These are phyloP conservation scores for Solanum phureja DNA, from an alignment of 257 asterid species.

Conservation along the genomic window DNA sequence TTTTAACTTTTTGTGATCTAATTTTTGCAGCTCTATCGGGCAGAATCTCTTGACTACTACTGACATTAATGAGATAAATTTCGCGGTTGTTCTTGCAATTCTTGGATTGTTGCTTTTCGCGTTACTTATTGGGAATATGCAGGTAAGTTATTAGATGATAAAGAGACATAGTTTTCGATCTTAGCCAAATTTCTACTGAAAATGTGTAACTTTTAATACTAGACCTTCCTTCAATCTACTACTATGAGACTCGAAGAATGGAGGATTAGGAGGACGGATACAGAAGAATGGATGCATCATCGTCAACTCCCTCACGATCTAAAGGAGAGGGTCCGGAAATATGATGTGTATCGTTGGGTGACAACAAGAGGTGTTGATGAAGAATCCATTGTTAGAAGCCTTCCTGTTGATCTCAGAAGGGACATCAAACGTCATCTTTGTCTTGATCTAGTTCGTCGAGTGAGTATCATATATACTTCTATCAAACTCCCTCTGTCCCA, in stretches of 20 bases:
- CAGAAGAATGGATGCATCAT: slow-evolving; percentile 72
- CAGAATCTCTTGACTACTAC: slow-evolving; percentile 53
- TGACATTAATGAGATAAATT: slow-evolving; percentile 45
- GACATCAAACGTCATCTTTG: slow-evolving; percentile 64
- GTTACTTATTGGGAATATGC: slow-evolving; percentile 73
- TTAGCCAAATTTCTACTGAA: background rate
- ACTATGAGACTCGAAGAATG: slow-evolving; percentile 57
- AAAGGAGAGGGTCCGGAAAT: slow-evolving; percentile 42
- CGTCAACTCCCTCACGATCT: slow-evolving; percentile 52
- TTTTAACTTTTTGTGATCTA: background rate
- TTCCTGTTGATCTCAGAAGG: slow-evolving; percentile 59
- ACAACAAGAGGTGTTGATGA: slow-evolving; percentile 62
- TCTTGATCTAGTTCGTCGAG: slow-evolving; percentile 62
- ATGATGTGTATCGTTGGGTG: slow-evolving; percentile 49
- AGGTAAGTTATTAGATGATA: slow-evolving; percentile 25
- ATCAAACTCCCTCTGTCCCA: background rate
- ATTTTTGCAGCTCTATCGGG: slow-evolving; percentile 52
- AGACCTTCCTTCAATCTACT: slow-evolving; percentile 55
- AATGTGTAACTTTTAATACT: background rate
- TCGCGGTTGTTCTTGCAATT: slow-evolving; percentile 50
- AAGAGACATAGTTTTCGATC: background rate
- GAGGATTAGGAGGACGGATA: slow-evolving; percentile 57
- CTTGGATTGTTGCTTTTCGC: slow-evolving; percentile 63
- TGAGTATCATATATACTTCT: slow-evolving; percentile 14
- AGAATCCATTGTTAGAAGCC: slow-evolving; percentile 33